Evolutionary conservation across 225 moss, liverwort and hornwort genomes (phyloP), one percentile per base, ranked within the genome.

Genomic region (Pleurozium schreberi): DNA sequence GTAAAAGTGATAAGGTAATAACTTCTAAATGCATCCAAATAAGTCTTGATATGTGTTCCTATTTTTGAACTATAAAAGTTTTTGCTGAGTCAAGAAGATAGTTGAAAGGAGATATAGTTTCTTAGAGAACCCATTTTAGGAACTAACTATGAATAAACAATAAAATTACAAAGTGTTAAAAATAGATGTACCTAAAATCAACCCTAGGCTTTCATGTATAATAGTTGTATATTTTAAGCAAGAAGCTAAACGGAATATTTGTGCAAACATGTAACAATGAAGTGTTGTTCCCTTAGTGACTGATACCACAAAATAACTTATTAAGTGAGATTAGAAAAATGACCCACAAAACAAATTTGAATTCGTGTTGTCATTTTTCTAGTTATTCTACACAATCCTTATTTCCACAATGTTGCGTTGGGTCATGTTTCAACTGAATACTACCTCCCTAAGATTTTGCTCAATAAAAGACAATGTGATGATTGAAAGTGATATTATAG

Each of bases 281-380:
- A 4, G 4, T 31, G 12, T 47, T 74, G 4, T 4, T 49, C 18
- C 20, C 12, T 49, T 20, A 4, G 2, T 49, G 19, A 33, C 8
- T 19, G n/a, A 12, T 4, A 49, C 19, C 12, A 20, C 7, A 11
- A 8, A 19, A 70, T 3, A 33, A 49, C 2, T 20, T 31, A 6
- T 2, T 2, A 1, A 0, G 0, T 0, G 0, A 31, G 6, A 49
- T 0, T 30, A 31, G 4, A 0, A 47, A 47, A 74, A 47, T 47
- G 47, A 74, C 4, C 18, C 10, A 28, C 30, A 28, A 27, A 8
- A 42, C 18, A 73, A 70, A 30, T 45, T 43, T 28, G 31, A 47
- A 28, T 30, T 74, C 11, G 47, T 47, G 4, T 18, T 3, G 1
- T 47, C 31, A 47, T 74, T 74, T 47, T 28, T 19, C 18, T 74